Evolutionary conservation across 176 grass and related monocot species (phyloP), one percentile per base, ranked within the genome.

Genomic region (Tillandsia leiboldiana): DNA sequence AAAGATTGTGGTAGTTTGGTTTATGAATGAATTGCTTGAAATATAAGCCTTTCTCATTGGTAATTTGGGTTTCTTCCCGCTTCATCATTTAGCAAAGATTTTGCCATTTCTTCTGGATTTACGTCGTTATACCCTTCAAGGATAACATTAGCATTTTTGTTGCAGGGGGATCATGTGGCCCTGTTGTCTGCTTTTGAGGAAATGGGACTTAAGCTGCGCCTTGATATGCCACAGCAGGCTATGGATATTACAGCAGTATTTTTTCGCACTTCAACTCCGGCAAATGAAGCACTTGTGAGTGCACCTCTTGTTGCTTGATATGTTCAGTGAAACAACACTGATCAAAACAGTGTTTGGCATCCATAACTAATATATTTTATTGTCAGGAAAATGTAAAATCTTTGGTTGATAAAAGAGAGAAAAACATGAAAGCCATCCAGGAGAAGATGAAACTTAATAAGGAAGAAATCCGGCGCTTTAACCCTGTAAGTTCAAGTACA

Each of bases 141-240:
- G 10, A 80, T 73, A 9, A 26, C 51, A 28, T 65, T 83, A 26
- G 49, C 71, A 12, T 79, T 51, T 49, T 22, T 64, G 1, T 80
- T 78, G 33, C 72, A 97, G 94, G 94, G 89, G 63, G 94, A 97
- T 75, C 94, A 90, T 51, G 94, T 92, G 62, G 94, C 89, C 73
- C 66, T 97, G 70, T 53, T 97, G 63, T 84, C 89, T 81, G 89
- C 94, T 53, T 97, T 97, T 83, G 80, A 82, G 58, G 86, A 97
- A 76, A 97, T 97, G 89, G 94, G 94, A 77, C 88, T 97, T 77
- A 97, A 90, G 82, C 77, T 97, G 74, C 81, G 94, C 29, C 77
- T 97, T 70, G 94, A 97, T 71, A 97, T 97, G 94, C 94, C 94
- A 74, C 75, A 97, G 68, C 94, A 92, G 65, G 63, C 88, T 82